A percentile compares a stretch with the other conserved stretches of the same genome.
Evolutionary conservation across 768 basidiomycete genomes (phyloP).

Genomic region (Tricholomella constricta): DNA sequence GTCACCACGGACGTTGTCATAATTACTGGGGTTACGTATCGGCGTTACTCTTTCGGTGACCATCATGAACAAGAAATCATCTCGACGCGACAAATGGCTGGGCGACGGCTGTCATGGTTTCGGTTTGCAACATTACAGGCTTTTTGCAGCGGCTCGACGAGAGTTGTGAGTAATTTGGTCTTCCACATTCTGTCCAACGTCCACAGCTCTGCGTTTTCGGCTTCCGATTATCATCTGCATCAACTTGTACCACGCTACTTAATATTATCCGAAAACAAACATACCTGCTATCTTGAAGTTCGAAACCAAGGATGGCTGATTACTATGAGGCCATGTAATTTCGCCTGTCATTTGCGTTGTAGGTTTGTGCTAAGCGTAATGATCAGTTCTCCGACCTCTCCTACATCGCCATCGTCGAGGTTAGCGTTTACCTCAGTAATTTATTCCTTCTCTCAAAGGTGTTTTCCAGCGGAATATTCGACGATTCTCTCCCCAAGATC

Average conservation of each 20-base stretch:
- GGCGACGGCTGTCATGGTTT: no score
- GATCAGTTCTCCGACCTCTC: background rate
- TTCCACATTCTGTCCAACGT: no score
- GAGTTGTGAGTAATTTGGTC: no score
- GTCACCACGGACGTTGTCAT: constrained; percentile 39
- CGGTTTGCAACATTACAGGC: background rate
- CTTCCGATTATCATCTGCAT: no score
- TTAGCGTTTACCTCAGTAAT: background rate
- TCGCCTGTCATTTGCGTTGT: no score
- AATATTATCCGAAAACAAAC: no score
- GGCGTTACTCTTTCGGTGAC: background rate
- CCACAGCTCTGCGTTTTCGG: no score
- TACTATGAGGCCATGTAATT: background rate
- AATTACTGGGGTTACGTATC: constrained; percentile 1
- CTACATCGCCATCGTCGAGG: constrained; percentile 1
- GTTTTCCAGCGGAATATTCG: background rate
- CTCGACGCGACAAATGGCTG: no score
- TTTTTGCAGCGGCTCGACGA: no score
- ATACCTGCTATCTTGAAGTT: no score
- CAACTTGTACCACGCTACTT: background rate
- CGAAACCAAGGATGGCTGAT: background rate
- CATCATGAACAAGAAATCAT: background rate
- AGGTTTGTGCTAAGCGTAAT: background rate
- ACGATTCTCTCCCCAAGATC: constrained; percentile 16
- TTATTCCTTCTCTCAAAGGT: background rate